Evolutionary conservation across 2,329 filamentous ascomycete species (phyloP).

Genomic region (Aspergillus fischeri): DNA sequence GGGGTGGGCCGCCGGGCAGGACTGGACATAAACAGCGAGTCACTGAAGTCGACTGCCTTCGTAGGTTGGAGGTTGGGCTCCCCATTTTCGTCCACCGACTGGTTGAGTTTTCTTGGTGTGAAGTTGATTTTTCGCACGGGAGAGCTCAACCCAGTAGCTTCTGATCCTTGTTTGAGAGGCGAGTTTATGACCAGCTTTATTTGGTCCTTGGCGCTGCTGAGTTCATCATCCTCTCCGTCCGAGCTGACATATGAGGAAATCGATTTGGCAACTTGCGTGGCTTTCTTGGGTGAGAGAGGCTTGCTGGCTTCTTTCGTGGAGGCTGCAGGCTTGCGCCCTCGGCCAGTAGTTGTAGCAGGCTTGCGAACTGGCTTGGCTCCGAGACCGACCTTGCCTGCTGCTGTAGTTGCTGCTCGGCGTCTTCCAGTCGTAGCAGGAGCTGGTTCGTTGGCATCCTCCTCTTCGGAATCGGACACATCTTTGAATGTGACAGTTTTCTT

Average conservation of each 20-base stretch:
- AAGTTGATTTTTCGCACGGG: constrained; percentile 34
- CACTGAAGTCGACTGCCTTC: constrained; percentile 29
- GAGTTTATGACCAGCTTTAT: constrained; percentile 31
- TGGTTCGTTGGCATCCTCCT: constrained; percentile 33
- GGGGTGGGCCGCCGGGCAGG: constrained; percentile 43
- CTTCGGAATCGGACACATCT: constrained; percentile 39
- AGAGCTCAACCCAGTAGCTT: constrained; percentile 27
- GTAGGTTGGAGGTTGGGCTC: constrained; percentile 25
- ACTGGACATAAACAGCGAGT: constrained; percentile 37
- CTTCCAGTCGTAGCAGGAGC: constrained; percentile 19
- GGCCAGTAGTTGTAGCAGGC: constrained; percentile 23
- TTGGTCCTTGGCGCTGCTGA: constrained; percentile 34
- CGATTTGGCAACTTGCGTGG: constrained; percentile 43
- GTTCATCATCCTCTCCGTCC: constrained; percentile 43
- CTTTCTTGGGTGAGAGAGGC: constrained; percentile 48
- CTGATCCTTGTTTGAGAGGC: constrained; percentile 27
- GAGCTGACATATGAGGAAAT: constrained; percentile 34
- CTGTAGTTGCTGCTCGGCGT: constrained; percentile 19
- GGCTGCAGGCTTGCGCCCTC: constrained; percentile 31
- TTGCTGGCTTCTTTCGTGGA: constrained; percentile 28
- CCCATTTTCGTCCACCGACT: constrained; percentile 30
- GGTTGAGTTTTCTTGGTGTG: constrained; percentile 22
- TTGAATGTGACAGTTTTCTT: constrained; percentile 48
- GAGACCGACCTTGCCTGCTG: constrained; percentile 34
- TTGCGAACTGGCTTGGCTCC: constrained; percentile 46